Conservation (phyloP, 805 yeast genomes). For the Saccharomycopsis fibuligera region DNA sequence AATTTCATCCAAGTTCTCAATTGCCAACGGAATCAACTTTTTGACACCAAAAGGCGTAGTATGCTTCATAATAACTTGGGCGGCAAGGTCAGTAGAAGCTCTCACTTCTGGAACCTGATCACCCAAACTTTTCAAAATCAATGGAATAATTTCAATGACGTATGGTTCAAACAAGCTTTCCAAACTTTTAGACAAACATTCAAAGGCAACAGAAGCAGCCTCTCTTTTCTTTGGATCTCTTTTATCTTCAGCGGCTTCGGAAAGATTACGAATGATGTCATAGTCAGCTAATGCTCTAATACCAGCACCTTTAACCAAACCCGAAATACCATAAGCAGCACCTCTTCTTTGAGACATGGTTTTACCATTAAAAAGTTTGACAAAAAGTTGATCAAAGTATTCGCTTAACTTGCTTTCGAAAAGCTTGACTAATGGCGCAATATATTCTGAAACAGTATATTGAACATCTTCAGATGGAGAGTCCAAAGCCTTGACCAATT, state of each 20-base stretch:
- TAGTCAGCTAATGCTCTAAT: conserved; percentile 66
- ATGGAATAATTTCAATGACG: conserved; percentile 81
- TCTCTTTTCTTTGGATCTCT: conserved; percentile 69
- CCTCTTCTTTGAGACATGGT: conserved; percentile 65
- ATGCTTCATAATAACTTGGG: conserved; percentile 79
- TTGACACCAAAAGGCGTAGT: conserved; percentile 92
- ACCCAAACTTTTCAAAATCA: conserved; percentile 74
- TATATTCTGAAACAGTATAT: conserved; percentile 76
- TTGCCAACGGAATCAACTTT: conserved; percentile 84
- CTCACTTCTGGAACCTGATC: conserved; percentile 83
- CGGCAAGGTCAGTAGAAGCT: conserved; percentile 80
- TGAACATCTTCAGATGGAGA: conserved; percentile 91
- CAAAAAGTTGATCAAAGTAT: conserved; percentile 54
- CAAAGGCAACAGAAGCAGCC: conserved; percentile 82
- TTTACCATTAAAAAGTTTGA: conserved; percentile 49
- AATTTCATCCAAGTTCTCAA: conserved; percentile 76
- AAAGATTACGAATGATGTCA: conserved; percentile 68
- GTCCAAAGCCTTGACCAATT: conserved; percentile 67
- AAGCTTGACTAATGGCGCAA: conserved; percentile 71
- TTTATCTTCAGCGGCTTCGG: conserved; percentile 84
- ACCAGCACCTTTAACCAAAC: conserved; percentile 87
- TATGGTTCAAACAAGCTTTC: conserved; percentile 89
- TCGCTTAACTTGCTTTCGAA: conserved; percentile 44
- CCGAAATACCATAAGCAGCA: conserved; percentile 95
- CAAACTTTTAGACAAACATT: conserved; percentile 70